Base-by-base conservation (phyloP, 2,329 filamentous ascomycete genomes). In the Aspergillus candidus region DNA sequence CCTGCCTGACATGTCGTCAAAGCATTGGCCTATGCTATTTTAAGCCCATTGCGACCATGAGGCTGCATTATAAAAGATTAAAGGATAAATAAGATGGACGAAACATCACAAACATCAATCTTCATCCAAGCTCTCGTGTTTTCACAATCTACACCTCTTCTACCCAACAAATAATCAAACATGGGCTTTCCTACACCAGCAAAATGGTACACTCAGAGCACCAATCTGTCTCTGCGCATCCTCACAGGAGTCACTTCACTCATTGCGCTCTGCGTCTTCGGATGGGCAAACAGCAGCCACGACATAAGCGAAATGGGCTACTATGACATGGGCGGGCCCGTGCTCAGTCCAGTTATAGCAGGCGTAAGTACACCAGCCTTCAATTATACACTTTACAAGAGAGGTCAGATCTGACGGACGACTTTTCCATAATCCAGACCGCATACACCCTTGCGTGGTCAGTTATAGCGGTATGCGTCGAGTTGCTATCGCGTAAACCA, bases 361-460 rank as follows among this genome's bases (percentile, higher is more conserved):
- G 35, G 38, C 14, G 46, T 46, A 11, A 37, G 45, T 44, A 35
- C 22, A 27, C 18, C 29, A 12, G 11, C 11, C 7, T 29, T 15
- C 13, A 31, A 8, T 8, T 12, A 18, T 18, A 12, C 11, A 11
- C 29, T 27, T 2, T 6, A 32, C 4, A 29, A 35, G 15, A 14
- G 14, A 14, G 22, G 6, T 7, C 31, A 7, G 32, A 33, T 10
- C 27, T 33, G 14, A 6, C 11, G 4, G 4, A 11, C 22, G 8
- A 27, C 7, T 27, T 27, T 10, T 27, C 7, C 22, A 27, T 27
- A 3, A 18, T 11, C 6, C 22, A 48, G 46, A 22, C 38, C 18
- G 36, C 40, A 29, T 48, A 48, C 14, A 35, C 39, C 7, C 32
- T 46, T 11, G 32, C 46, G 32, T 48, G 46, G 46, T 43, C 46